phyloP scores from a whole-genome alignment of 495 filamentous ascomycete genomes.

The Tetracladium setigerum region DNA sequence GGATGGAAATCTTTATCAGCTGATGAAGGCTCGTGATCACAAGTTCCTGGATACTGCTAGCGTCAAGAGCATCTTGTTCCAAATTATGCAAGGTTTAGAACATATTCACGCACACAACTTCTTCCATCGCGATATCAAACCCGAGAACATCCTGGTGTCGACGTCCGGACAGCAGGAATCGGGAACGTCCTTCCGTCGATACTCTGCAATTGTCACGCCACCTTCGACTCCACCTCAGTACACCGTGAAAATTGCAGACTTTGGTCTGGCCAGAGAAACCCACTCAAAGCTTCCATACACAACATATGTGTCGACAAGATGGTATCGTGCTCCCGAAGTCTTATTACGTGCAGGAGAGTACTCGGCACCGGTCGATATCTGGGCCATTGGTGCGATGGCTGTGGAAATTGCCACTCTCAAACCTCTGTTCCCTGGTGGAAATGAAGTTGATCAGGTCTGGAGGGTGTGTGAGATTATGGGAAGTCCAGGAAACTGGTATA shows the following conservation, averaged over 20 bases:
- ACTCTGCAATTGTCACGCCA: slow-evolving; percentile 88
- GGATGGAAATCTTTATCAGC: slow-evolving; percentile 97
- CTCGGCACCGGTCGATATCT: slow-evolving; percentile 96
- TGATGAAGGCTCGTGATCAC: slow-evolving; percentile 97
- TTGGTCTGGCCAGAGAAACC: slow-evolving; percentile 94
- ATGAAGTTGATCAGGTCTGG: slow-evolving; percentile 99
- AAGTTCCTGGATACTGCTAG: slow-evolving; percentile 83
- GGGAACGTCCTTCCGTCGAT: slow-evolving; percentile 72
- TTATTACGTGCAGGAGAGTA: slow-evolving; percentile 93
- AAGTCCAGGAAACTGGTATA: slow-evolving; percentile 96
- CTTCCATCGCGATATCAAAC: slow-evolving; percentile 99
- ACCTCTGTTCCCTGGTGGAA: slow-evolving; percentile 93
- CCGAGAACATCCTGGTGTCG: slow-evolving; percentile 97
- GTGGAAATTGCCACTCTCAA: slow-evolving; percentile 97
- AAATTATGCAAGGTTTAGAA: slow-evolving; percentile 92
- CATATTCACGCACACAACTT: slow-evolving; percentile 97
- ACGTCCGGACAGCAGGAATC: slow-evolving; percentile 80
- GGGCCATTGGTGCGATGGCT: slow-evolving; percentile 99
- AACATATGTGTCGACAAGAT: slow-evolving; percentile 96
- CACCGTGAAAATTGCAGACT: slow-evolving; percentile 98
- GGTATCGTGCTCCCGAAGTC: slow-evolving; percentile 97
- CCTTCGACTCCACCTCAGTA: slow-evolving; percentile 90
- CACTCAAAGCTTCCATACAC: slow-evolving; percentile 95
- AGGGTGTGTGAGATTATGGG: slow-evolving; percentile 99
- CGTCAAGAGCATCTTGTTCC: slow-evolving; percentile 96